These are phyloP conservation scores for Penicillium paneum DNA, from an alignment of 2,329 filamentous ascomycete genomes.

Conservation along the genomic window DNA sequence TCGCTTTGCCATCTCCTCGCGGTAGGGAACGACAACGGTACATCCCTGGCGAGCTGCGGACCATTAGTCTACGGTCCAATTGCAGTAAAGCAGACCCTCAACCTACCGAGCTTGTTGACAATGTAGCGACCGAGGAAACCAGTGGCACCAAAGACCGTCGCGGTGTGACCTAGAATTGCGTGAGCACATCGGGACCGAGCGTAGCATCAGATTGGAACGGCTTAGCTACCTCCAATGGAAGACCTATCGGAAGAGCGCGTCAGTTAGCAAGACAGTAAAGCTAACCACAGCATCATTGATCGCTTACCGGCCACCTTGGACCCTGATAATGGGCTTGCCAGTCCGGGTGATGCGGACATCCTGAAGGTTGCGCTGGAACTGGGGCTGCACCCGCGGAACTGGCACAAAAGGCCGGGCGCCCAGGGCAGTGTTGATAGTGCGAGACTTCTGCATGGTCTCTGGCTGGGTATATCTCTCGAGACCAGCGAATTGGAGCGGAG, in stretches of 20 bases:
- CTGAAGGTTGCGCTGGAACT: slow-evolving; percentile 54
- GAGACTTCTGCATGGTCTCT: slow-evolving; percentile 47
- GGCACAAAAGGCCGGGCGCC: slow-evolving; percentile 39
- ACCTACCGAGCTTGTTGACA: slow-evolving; percentile 82
- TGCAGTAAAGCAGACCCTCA: not conserved
- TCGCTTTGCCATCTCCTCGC: slow-evolving; percentile 96
- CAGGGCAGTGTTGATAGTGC: slow-evolving; percentile 42
- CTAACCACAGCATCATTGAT: slow-evolving; percentile 13
- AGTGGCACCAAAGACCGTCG: slow-evolving; percentile 95
- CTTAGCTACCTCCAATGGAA: slow-evolving; percentile 71
- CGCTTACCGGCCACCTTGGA: slow-evolving; percentile 81
- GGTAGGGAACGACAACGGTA: slow-evolving; percentile 87
- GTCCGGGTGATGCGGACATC: slow-evolving; percentile 93
- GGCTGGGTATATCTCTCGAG: slow-evolving; percentile 27
- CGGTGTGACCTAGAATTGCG: slow-evolving; percentile 71
- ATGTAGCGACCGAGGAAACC: slow-evolving; percentile 96
- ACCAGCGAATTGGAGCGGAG: slow-evolving; percentile 27
- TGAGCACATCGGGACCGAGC: slow-evolving; percentile 26
- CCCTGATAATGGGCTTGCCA: slow-evolving; percentile 88
- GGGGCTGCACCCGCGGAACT: slow-evolving; percentile 38
- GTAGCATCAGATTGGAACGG: slow-evolving; percentile 18
- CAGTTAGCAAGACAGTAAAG: slow-evolving; percentile 19
- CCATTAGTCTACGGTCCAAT: slow-evolving; percentile 23
- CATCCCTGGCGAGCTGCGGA: slow-evolving; percentile 80
- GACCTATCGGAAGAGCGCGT: slow-evolving; percentile 54